Evolutionary conservation across 176 grass and related monocot genomes (phyloP).

Genomic region (Bothriochloa decipiens): DNA sequence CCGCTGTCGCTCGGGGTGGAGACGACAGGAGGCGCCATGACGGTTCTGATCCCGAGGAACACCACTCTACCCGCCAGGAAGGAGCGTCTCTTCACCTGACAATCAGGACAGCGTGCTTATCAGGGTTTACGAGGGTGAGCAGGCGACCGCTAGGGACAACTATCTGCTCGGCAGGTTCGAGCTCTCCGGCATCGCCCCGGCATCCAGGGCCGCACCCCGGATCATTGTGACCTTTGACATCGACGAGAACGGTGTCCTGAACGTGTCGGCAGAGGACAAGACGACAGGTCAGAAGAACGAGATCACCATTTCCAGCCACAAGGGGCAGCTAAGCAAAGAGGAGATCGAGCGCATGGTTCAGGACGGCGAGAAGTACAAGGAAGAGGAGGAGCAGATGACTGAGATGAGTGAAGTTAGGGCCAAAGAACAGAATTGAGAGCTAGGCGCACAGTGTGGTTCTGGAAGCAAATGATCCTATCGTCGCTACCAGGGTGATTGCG

Average conservation of each 20-base stretch:
- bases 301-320: conserved; percentile 53
- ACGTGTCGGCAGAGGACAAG: conserved; percentile 52
- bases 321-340: conserved; percentile 51
- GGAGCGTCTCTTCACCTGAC: conserved; percentile 45
- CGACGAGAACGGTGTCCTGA: conserved; percentile 45
- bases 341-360: conserved; percentile 57
- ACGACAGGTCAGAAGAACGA: conserved; percentile 47
- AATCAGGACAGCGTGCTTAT: conserved; percentile 40
- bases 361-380: not conserved
- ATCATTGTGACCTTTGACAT: conserved; percentile 53
- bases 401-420: not conserved
- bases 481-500: no score
- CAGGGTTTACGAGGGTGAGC: conserved; percentile 59
- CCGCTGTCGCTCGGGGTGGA: conserved; percentile 47
- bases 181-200: conserved; percentile 42
- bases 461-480: no score
- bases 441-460: no score
- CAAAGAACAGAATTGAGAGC: conserved; percentile 1
- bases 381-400: not conserved
- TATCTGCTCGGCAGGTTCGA: conserved; percentile 49
- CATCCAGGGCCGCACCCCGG: conserved; percentile 37
- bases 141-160: conserved; percentile 34
- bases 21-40: conserved; percentile 42
- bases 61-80: conserved; percentile 44
- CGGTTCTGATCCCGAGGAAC: conserved; percentile 61